Conservation (phyloP, 768 basidiomycete species). For the Chalciporus sphaerocephalus region DNA sequence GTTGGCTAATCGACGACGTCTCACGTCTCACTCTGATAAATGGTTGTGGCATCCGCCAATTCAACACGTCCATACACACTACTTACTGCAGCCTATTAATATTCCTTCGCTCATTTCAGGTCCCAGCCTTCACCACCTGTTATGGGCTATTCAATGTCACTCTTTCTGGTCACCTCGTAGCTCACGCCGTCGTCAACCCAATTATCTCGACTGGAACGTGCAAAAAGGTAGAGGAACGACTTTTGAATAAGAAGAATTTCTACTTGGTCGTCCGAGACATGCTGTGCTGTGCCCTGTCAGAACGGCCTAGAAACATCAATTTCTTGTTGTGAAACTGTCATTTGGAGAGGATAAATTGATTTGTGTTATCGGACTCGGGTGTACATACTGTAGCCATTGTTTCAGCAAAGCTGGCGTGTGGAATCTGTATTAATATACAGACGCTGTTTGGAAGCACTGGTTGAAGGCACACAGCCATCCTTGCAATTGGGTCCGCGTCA, state of each 20-base stretch:
- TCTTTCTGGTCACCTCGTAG: constrained; percentile 53
- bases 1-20: constrained; percentile 33
- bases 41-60: not conserved
- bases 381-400: too few species aligned
- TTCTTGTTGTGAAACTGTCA: too few species aligned
- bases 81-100: constrained; percentile 44
- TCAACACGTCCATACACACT: constrained; percentile 44
- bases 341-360: too few species aligned
- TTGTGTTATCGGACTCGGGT: too few species aligned
- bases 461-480: too few species aligned
- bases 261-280: constrained; percentile 52
- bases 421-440: too few species aligned
- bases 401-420: too few species aligned
- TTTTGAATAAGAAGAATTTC: constrained; percentile 44
- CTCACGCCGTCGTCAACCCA: constrained; percentile 47
- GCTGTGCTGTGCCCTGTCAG: too few species aligned
- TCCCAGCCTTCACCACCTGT: constrained; percentile 39
- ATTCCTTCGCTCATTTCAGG: constrained; percentile 48
- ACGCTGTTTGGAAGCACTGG: too few species aligned
- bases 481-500: too few species aligned
- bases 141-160: constrained; percentile 42
- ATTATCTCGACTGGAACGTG: constrained; percentile 46
- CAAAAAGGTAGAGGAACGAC: constrained; percentile 45
- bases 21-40: not conserved
- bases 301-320: too few species aligned